Base-by-base conservation (phyloP, 495 filamentous ascomycete species). In the Tetracladium setigerum region DNA sequence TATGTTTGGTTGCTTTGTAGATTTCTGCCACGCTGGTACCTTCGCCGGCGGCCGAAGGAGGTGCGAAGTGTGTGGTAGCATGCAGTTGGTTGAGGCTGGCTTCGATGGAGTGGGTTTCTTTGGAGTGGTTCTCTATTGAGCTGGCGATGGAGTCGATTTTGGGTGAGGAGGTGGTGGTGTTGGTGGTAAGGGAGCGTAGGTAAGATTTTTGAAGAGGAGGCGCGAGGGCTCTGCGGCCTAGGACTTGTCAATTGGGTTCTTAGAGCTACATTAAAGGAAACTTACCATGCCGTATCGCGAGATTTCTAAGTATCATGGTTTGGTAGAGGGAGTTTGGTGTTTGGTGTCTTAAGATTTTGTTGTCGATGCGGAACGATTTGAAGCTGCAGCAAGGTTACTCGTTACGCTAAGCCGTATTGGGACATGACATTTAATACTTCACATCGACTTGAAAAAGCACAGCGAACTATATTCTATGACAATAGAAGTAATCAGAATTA, bases 241-340 rank as follows among this genome's bases (percentile, higher is more conserved):
- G 13, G 36, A 24, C 36, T 38, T 17, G 18, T 35, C 14, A 37
- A 52, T 65, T 55, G 60, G 50, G 54, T 49, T 45, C 19, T 34
- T 12, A 31, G 16, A 32, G 7, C 13, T 1, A 12, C 2, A 46
- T 16, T 38, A 1, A 13, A n/a, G 18, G 16, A 40, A 1, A 40
- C 61, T 56, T 62, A 69, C 73, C 70, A 50, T 72, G 71, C 65
- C 72, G 69, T 42, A 66, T 59, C 44, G 63, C 69, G 22, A 70
- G 49, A 44, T 71, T 73, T 65, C 74, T 67, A 60, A 77, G 56
- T 52, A 77, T 76, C 74, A 77, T 77, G 12, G 50, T 55, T 41
- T 27, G 16, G 16, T 22, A 15, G 30, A 15, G 6, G 7, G 22
- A 3, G 22, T 27, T 27, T 27, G 22, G 22, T 27, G 22, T 27